These are phyloP conservation scores for Candida gigantensis DNA, from an alignment of 1,139 yeast species.

Conservation along the genomic window DNA sequence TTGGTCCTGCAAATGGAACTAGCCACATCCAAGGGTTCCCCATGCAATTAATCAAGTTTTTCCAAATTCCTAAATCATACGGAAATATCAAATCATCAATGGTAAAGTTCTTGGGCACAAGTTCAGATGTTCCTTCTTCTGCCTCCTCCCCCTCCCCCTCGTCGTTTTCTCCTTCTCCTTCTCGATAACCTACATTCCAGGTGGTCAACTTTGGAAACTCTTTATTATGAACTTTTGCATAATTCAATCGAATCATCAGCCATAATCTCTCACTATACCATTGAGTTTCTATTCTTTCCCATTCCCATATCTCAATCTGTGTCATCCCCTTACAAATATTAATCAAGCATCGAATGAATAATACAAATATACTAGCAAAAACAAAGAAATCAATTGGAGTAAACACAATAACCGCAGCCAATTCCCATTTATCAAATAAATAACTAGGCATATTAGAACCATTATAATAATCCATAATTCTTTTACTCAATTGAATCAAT, in stretches of 20 bases:
- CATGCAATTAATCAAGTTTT: conserved; percentile 50
- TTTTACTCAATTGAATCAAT: conserved; percentile 39
- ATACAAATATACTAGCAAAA: conserved; percentile 53
- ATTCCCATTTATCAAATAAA: conserved; percentile 52
- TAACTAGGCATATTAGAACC: conserved; percentile 62
- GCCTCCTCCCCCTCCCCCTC: conserved; percentile 8
- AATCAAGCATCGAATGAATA: conserved; percentile 61
- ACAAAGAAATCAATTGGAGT: conserved; percentile 62
- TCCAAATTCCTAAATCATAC: conserved; percentile 67
- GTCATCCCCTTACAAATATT: conserved; percentile 73
- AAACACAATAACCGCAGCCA: conserved; percentile 57
- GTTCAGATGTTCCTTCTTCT: conserved; percentile 14
- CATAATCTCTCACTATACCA: conserved; percentile 55
- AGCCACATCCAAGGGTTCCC: conserved; percentile 70
- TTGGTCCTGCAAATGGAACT: conserved; percentile 65
- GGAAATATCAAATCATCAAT: conserved; percentile 73
- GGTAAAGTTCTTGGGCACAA: conserved; percentile 41
- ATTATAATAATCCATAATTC: conserved; percentile 49
- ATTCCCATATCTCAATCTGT: conserved; percentile 92
- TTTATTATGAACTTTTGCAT: conserved; percentile 40
- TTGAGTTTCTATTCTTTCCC: conserved; percentile 74
- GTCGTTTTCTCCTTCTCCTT: conserved; percentile 13
- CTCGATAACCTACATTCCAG: conserved; percentile 35
- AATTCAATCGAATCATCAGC: conserved; percentile 51
- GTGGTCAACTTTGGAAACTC: conserved; percentile 49